Evolutionary conservation across 176 grass and related monocot species (phyloP), one percentile per base, ranked within the genome.

Genomic region (Stipa capillata): DNA sequence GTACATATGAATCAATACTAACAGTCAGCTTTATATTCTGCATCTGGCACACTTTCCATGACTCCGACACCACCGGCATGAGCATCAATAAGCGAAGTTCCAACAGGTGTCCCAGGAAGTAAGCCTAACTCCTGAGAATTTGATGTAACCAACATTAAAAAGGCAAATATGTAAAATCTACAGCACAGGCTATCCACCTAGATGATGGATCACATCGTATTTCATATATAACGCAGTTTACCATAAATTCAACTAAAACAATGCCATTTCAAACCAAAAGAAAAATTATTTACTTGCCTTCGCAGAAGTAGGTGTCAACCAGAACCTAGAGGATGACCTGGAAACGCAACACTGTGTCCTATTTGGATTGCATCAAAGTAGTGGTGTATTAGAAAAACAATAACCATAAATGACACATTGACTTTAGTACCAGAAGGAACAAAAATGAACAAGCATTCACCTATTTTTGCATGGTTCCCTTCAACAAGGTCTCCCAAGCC

Each of bases 31-130:
- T 84, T 86, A 76, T 72, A 82, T 71, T 85, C 74, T 85, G 76
- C 74, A 61, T 88, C 59, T 37, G 59, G 45, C 7, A 90, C 25
- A 53, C 94, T 92, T 82, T 97, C 91, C 94, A 97, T 88, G 57
- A 93, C 89, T 72, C 94, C 94, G 76, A 97, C 86, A 52, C 91
- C 94, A 88, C 94, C 89, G 76, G 91, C 94, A 87, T 97, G 89
- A 88, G 91, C 94, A 94, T 97, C 87, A 76, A 97, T 94, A 82
- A 97, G 89, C 28, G 94, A 85, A 82, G 87, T 97, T 90, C 94
- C 94, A 77, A 94, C 91, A 65, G 87, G 94, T 64, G 87, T 97
- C 39, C 91, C 87, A 84, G 82, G 82, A 85, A 87, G 72, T 48
- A 97, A 84, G 14, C 91, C 87, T 83, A 97, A 79, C 73, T 94